These are phyloP conservation scores for Avicennia marina DNA, from an alignment of 257 asterid species.

Conservation along the genomic window DNA sequence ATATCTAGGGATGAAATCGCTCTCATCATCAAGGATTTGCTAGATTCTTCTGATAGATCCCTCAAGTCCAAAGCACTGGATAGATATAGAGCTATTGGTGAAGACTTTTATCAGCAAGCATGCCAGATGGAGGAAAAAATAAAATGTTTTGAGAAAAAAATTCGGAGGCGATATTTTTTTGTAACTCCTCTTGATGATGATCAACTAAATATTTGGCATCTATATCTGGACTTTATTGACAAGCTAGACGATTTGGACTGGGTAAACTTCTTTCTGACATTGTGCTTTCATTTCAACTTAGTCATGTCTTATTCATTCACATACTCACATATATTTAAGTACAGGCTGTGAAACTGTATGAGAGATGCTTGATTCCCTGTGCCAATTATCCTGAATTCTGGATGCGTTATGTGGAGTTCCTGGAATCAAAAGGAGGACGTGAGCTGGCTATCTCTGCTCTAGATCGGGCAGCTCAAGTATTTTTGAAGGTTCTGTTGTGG, in stretches of 20 bases:
- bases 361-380: conserved; percentile 93
- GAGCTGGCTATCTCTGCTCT: conserved; percentile 73
- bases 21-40: conserved; percentile 57
- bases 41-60: conserved; percentile 47
- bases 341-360: conserved; percentile 78
- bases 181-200: conserved; percentile 58
- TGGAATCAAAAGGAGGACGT: conserved; percentile 76
- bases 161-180: conserved; percentile 58
- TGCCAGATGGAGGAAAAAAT: conserved; percentile 54
- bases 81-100: conserved; percentile 61
- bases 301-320: too few species aligned
- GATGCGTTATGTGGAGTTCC: conserved; percentile 83
- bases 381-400: conserved; percentile 87
- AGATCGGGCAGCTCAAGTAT: conserved; percentile 68
- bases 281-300: conserved; percentile 4
- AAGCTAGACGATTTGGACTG: conserved; percentile 68
- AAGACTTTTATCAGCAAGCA: conserved; percentile 60
- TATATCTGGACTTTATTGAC: conserved; percentile 74
- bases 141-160: conserved; percentile 55
- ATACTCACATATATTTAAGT: conserved; percentile 8
- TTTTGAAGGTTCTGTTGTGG: conserved; percentile 49
- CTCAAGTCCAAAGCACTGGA: conserved; percentile 59
- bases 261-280: conserved; percentile 34
- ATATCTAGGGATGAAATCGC: conserved; percentile 50
- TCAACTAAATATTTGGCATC: conserved; percentile 79